These are phyloP conservation scores for Ceratocystis cacaofunesta DNA, from an alignment of 2,329 filamentous ascomycete species.

Conservation along the genomic window DNA sequence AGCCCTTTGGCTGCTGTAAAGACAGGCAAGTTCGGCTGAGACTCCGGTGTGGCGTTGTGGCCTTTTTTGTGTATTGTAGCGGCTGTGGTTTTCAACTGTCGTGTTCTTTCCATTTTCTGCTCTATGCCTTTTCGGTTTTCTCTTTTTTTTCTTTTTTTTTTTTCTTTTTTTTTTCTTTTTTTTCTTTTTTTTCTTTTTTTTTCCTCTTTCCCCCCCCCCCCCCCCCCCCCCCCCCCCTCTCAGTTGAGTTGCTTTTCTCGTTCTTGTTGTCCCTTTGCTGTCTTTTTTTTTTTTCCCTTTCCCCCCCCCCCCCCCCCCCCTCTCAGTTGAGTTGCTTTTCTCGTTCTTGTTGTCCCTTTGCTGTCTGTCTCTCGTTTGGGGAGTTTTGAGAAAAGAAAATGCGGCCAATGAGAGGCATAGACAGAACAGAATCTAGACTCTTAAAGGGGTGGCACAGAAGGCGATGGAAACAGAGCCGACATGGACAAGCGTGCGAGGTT, in stretches of 20 bases:
- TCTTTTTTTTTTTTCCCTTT: not conserved
- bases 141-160: not conserved
- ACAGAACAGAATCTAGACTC: not conserved
- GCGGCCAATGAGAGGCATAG: not conserved
- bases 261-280: not conserved
- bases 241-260: not conserved
- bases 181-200: too few relatives aligned
- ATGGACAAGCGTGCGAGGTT: not conserved
- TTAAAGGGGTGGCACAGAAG: not conserved
- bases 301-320: too few relatives aligned
- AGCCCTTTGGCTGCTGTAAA: not conserved
- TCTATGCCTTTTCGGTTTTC: not conserved
- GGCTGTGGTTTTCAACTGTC: too few relatives aligned
- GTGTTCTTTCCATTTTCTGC: not conserved
- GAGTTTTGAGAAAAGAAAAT: slow-evolving; percentile 1
- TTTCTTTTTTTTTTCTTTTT: not conserved
- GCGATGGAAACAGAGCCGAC: not conserved
- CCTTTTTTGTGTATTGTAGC: not conserved
- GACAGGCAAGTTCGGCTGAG: not conserved
- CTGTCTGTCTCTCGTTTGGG: not conserved
- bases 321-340: not conserved
- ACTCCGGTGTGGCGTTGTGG: not conserved
- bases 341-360: not conserved
- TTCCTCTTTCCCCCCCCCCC: too few relatives aligned
- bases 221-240: too few relatives aligned